phyloP scores from a whole-genome alignment of 2,329 filamentous ascomycete genomes.

The Fusarium decemcellulare region DNA sequence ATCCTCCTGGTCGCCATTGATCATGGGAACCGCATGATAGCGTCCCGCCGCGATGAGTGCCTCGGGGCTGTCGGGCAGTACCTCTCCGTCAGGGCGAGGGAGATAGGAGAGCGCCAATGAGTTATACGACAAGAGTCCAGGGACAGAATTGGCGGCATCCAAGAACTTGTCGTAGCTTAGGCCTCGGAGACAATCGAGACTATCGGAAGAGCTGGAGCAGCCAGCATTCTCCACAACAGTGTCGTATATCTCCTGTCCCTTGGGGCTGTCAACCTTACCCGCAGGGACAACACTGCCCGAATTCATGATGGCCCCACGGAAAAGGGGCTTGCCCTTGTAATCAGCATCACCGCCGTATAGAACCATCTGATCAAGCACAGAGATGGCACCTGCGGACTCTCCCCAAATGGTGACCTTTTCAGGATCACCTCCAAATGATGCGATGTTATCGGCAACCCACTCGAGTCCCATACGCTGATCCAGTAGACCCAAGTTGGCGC shows the following conservation, averaged over 20 bases:
- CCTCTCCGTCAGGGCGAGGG: slow-evolving; percentile 78
- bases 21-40: slow-evolving; percentile 64
- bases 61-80: slow-evolving; percentile 75
- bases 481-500: slow-evolving; percentile 78
- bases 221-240: slow-evolving; percentile 71
- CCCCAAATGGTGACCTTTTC: slow-evolving; percentile 86
- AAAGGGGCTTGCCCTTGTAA: slow-evolving; percentile 82
- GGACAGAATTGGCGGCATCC: slow-evolving; percentile 78
- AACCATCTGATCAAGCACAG: slow-evolving; percentile 82
- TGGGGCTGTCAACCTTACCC: slow-evolving; percentile 74
- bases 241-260: slow-evolving; percentile 77
- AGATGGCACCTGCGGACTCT: slow-evolving; percentile 79
- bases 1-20: slow-evolving; percentile 83
- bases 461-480: slow-evolving; percentile 81
- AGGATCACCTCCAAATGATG: slow-evolving; percentile 83
- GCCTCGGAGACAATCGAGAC: slow-evolving; percentile 75
- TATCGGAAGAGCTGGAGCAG: slow-evolving; percentile 70
- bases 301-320: slow-evolving; percentile 85
- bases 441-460: slow-evolving; percentile 85
- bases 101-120: slow-evolving; percentile 81
- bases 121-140: slow-evolving; percentile 75
- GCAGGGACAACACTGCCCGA: slow-evolving; percentile 75
- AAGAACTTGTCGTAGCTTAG: slow-evolving; percentile 73
- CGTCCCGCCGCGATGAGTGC: slow-evolving; percentile 64
- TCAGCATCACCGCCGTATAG: slow-evolving; percentile 80